These are phyloP conservation scores for Colletotrichum echinochloae DNA, from an alignment of 2,329 filamentous ascomycete genomes.

Conservation along the genomic window DNA sequence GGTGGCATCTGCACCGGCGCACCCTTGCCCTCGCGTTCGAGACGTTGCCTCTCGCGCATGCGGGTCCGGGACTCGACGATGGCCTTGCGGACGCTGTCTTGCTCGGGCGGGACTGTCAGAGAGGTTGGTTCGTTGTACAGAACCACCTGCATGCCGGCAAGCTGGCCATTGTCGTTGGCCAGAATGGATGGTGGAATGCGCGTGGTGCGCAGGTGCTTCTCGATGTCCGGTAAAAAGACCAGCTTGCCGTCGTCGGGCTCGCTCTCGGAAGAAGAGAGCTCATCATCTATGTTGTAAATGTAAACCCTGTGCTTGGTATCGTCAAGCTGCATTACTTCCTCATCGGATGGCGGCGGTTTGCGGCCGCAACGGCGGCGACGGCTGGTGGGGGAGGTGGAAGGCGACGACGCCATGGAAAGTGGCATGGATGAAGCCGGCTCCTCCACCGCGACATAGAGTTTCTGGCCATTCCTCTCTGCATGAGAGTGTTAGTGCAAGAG, in stretches of 20 bases:
- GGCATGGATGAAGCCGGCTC: constrained; percentile 49
- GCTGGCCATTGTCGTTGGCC: constrained; percentile 64
- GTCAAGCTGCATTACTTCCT: constrained; percentile 85
- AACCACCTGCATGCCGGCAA: constrained; percentile 78
- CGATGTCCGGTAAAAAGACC: constrained; percentile 86
- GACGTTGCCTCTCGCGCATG: constrained; percentile 69
- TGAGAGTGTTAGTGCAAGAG: constrained; percentile 42
- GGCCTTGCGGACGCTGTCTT: constrained; percentile 83
- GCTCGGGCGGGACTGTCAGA: constrained; percentile 78
- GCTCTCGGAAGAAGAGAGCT: constrained; percentile 74
- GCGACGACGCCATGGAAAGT: constrained; percentile 42
- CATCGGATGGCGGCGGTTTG: constrained; percentile 43
- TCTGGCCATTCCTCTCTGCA: constrained; percentile 71
- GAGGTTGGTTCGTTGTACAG: constrained; percentile 86
- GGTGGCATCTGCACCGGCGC: constrained; percentile 39
- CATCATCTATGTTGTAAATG: constrained; percentile 90
- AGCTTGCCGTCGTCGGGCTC: constrained; percentile 71
- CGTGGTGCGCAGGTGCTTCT: constrained; percentile 79
- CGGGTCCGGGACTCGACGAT: constrained; percentile 83
- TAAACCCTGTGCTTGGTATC: constrained; percentile 89
- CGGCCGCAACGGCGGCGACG: constrained; percentile 39
- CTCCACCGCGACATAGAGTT: constrained; percentile 75
- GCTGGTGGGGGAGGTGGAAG: constrained; percentile 36
- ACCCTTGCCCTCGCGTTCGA: constrained; percentile 39
- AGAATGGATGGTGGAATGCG: constrained; percentile 77